Conservation (phyloP, 139 green algal genomes). For the Nannochloris sp. region DNA sequence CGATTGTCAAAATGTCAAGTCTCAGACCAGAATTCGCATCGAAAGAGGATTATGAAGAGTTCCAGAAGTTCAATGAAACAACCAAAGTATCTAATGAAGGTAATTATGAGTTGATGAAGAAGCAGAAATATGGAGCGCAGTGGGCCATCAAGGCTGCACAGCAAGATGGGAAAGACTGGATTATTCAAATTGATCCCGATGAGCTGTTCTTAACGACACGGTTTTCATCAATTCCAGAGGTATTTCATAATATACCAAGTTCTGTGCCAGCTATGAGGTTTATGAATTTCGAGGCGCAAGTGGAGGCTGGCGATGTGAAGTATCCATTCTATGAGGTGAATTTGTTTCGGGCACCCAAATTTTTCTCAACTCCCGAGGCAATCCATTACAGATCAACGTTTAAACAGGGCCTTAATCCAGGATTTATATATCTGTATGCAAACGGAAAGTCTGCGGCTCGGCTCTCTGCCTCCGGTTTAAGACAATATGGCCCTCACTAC, state of each 20-base stretch:
- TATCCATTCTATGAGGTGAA: slow-evolving; percentile 49
- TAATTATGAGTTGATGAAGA: slow-evolving; percentile 52
- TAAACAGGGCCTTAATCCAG: slow-evolving; percentile 21
- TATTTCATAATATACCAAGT: slow-evolving; percentile 6
- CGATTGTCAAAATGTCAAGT: slow-evolving; percentile 21
- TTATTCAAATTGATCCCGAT: slow-evolving; percentile 49
- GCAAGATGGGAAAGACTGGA: slow-evolving; percentile 26
- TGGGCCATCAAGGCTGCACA: slow-evolving; percentile 22
- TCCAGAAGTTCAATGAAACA: background rate
- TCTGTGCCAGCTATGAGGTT: slow-evolving; percentile 31
- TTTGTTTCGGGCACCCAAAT: slow-evolving; percentile 46
- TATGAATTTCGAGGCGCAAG: slow-evolving; percentile 45
- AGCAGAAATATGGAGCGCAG: slow-evolving; percentile 32
- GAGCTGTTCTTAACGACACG: slow-evolving; percentile 35
- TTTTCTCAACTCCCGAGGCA: slow-evolving; percentile 34
- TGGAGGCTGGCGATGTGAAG: slow-evolving; percentile 28
- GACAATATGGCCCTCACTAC: slow-evolving; percentile 24
- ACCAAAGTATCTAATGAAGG: slow-evolving; percentile 8
- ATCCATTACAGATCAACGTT: slow-evolving; percentile 19
- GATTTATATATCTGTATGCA: slow-evolving; percentile 41
- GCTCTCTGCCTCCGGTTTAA: slow-evolving; percentile 17
- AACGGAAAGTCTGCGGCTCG: slow-evolving; percentile 48
- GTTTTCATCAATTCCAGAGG: slow-evolving; percentile 7
- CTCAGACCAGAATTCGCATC: slow-evolving; percentile 22
- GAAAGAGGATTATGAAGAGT: slow-evolving; percentile 4